Conservation (phyloP, 495 filamentous ascomycete genomes). For the Aspergillus ellipticus region DNA sequence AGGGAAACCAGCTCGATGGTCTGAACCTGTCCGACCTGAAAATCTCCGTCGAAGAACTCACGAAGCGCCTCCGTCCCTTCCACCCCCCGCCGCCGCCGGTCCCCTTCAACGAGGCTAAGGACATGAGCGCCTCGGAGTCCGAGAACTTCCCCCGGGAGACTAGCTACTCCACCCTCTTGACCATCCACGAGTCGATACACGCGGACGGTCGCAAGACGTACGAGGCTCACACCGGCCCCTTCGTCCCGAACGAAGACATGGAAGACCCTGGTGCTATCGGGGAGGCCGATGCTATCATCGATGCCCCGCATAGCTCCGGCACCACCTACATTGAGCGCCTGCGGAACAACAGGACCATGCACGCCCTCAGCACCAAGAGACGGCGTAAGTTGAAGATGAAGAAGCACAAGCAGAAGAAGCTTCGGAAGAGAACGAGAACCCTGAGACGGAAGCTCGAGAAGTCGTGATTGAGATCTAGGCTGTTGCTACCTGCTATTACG, state of each 20-base stretch:
- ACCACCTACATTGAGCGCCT: slow-evolving; percentile 41
- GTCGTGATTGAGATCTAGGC: slow-evolving; percentile 26
- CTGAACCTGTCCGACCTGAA: slow-evolving; percentile 34
- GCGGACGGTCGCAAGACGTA: slow-evolving; percentile 65
- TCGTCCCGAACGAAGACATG: slow-evolving; percentile 34
- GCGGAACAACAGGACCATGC: slow-evolving; percentile 40
- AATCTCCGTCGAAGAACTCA: slow-evolving; percentile 50
- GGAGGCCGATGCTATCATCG: slow-evolving; percentile 27
- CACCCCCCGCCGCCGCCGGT: slow-evolving; percentile 70
- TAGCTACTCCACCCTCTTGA: slow-evolving; percentile 74
- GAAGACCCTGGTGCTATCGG: slow-evolving; percentile 28
- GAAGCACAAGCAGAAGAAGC: slow-evolving; percentile 99
- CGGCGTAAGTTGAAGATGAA: slow-evolving; percentile 96
- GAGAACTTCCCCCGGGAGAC: slow-evolving; percentile 36
- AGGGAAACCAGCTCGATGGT: slow-evolving; percentile 49
- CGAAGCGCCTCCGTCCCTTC: slow-evolving; percentile 68
- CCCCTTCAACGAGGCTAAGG: slow-evolving; percentile 46
- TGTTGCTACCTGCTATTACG: not conserved
- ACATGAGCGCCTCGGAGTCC: slow-evolving; percentile 24
- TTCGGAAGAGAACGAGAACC: slow-evolving; percentile 88
- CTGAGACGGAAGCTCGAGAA: slow-evolving; percentile 80
- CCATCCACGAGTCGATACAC: slow-evolving; percentile 72
- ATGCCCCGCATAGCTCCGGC: slow-evolving; percentile 30
- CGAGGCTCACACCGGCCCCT: slow-evolving; percentile 44
- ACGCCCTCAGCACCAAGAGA: slow-evolving; percentile 80